Evolutionary conservation across 371 early-diverging fungal genomes (phyloP).

Genomic region (Choanephora cucurbitarum): DNA sequence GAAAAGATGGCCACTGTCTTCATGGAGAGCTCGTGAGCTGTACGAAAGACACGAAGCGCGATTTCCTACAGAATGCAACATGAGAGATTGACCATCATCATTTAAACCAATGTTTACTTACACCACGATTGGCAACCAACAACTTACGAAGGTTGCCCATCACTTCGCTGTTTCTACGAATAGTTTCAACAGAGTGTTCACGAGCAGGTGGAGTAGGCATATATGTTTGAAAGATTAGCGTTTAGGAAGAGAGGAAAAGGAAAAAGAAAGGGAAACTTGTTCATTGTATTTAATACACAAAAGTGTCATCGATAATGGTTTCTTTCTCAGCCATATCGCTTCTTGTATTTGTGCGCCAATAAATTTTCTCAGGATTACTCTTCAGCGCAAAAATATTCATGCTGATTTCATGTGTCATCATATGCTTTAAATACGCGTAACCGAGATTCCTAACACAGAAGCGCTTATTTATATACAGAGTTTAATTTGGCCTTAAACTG

Average conservation of each 20-base stretch:
- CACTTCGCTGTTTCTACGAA: slow-evolving; percentile 58
- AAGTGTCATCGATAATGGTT: slow-evolving; percentile 3
- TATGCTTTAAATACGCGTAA: slow-evolving; percentile 6
- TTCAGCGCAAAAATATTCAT: slow-evolving; percentile 15
- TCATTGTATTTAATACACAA: neutral
- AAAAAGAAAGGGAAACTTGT: slow-evolving; percentile 5
- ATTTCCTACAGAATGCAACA: slow-evolving; percentile 66
- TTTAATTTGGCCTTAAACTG: too few relatives aligned
- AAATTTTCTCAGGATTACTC: slow-evolving; percentile 3
- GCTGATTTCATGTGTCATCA: slow-evolving; percentile 32
- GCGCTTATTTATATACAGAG: neutral
- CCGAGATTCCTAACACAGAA: neutral
- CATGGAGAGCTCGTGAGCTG: slow-evolving; percentile 91
- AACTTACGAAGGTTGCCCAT: slow-evolving; percentile 57
- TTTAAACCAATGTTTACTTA: slow-evolving; percentile 25
- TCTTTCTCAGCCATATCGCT: slow-evolving; percentile 4
- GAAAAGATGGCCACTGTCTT: slow-evolving; percentile 88
- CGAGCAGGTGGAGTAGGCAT: slow-evolving; percentile 34
- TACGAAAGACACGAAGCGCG: slow-evolving; percentile 89
- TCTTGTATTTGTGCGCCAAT: slow-evolving; percentile 7
- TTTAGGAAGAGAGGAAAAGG: slow-evolving; percentile 5
- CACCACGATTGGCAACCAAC: slow-evolving; percentile 70
- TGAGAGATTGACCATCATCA: neutral
- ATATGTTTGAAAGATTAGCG: too few relatives aligned
- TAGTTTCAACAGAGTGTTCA: slow-evolving; percentile 66